These are phyloP conservation scores for Oryza glumipatula DNA, from an alignment of 176 grass and related monocot genomes.

Conservation along the genomic window DNA sequence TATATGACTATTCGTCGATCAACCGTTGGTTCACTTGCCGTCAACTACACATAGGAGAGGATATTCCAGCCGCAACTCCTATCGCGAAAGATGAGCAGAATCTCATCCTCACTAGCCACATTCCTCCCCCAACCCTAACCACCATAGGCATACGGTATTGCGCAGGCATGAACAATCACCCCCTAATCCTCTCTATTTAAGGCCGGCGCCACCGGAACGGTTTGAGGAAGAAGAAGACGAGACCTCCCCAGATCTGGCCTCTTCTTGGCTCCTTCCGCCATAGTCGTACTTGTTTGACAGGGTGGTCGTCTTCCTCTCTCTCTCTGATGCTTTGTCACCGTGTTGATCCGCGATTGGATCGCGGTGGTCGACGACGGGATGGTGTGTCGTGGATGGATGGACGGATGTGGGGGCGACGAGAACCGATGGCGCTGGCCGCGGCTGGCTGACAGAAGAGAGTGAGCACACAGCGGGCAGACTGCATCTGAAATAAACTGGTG, in stretches of 20 bases:
- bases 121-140: slow-evolving; percentile 32
- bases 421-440: slow-evolving; percentile 12
- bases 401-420: not conserved
- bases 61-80: no score
- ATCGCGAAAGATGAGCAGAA: not conserved
- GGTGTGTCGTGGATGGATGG: not conserved
- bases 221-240: slow-evolving; percentile 23
- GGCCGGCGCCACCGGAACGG: not conserved
- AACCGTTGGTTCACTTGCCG: rapidly evolving
- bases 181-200: slow-evolving; percentile 44
- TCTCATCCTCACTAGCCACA: not conserved
- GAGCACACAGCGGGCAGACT: slow-evolving; percentile 66
- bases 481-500: slow-evolving; percentile 38
- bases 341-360: slow-evolving; percentile 9
- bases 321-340: not conserved
- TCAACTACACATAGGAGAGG: no score
- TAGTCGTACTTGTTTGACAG: not conserved
- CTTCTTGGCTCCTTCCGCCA: not conserved
- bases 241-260: slow-evolving; percentile 32
- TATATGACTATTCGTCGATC: no score
- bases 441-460: slow-evolving; percentile 86
- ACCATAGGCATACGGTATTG: not conserved
- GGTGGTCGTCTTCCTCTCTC: not conserved
- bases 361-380: slow-evolving; percentile 31
- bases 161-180: not conserved